Conservation (phyloP, 805 yeast genomes). For the Torulaspora indica region DNA sequence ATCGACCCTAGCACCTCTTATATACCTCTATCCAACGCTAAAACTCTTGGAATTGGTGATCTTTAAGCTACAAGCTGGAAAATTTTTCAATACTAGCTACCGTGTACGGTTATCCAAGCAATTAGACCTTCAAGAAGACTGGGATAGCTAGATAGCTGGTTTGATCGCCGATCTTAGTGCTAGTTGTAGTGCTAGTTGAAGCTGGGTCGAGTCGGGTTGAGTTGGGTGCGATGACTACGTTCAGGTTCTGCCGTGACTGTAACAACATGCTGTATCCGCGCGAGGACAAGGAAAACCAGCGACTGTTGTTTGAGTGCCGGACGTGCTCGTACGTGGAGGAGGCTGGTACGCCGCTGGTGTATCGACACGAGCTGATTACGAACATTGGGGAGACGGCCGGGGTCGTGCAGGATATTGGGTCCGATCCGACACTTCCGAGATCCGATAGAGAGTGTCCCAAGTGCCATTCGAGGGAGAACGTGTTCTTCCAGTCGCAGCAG, state of each 20-base stretch:
- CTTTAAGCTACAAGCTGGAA: constrained; percentile 1
- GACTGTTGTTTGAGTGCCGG: constrained; percentile 84
- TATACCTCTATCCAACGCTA: background rate
- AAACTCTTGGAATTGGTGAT: no score
- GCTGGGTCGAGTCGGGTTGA: no score
- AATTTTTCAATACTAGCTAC: constrained; percentile 9
- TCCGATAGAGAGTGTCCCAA: constrained; percentile 90
- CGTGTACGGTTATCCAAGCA: background rate
- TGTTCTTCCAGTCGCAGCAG: constrained; percentile 95
- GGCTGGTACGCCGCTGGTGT: constrained; percentile 82
- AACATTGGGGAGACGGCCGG: constrained; percentile 95
- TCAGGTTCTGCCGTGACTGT: constrained; percentile 92
- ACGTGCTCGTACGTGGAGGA: constrained; percentile 91
- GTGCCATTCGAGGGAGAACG: constrained; percentile 85
- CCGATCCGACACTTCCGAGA: constrained; percentile 96
- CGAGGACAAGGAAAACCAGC: constrained; percentile 73
- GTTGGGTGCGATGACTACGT: constrained; percentile 81
- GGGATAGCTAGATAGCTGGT: background rate
- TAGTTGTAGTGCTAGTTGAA: background rate
- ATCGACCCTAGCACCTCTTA: background rate
- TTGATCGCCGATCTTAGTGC: no score
- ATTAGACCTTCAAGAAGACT: background rate
- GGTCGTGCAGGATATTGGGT: constrained; percentile 89
- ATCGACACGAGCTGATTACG: constrained; percentile 87
- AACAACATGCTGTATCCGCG: constrained; percentile 97